Evolutionary conservation across 345 rosid genomes (phyloP).

Genomic region (Anacardium occidentale): DNA sequence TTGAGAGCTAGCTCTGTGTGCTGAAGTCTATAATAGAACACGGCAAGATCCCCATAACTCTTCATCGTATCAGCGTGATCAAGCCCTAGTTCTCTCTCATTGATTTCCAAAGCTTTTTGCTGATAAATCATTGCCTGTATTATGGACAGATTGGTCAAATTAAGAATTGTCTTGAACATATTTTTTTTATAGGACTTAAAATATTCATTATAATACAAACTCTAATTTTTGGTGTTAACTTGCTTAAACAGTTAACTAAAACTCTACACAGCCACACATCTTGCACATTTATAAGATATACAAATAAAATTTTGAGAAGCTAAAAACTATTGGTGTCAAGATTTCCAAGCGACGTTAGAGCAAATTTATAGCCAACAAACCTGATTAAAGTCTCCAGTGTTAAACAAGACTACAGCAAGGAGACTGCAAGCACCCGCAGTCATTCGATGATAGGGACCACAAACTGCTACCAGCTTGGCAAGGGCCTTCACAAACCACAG

Average conservation of each 20-base stretch:
- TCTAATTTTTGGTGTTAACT: neutral
- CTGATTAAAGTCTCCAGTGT: slow-evolving; percentile 99
- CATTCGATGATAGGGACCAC: slow-evolving; percentile 98
- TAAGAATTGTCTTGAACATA: slow-evolving; percentile 21
- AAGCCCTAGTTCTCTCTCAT: slow-evolving; percentile 97
- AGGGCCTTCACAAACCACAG: slow-evolving; percentile 63
- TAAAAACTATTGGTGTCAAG: slow-evolving; percentile 4
- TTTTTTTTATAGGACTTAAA: slow-evolving; percentile 7
- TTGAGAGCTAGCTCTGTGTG: slow-evolving; percentile 97
- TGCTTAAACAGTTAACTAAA: neutral
- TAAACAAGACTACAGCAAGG: slow-evolving; percentile 96
- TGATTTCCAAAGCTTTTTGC: slow-evolving; percentile 98
- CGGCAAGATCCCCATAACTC: slow-evolving; percentile 99
- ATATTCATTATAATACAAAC: slow-evolving; percentile 10
- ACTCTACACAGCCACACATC: neutral
- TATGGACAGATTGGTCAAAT: slow-evolving; percentile 25
- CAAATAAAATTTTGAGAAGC: slow-evolving; percentile 5
- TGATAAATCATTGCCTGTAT: slow-evolving; percentile 95
- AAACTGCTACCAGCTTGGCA: slow-evolving; percentile 93
- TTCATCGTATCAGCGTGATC: slow-evolving; percentile 99
- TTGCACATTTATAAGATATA: neutral
- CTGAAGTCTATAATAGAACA: slow-evolving; percentile 97
- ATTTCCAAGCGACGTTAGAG: slow-evolving; percentile 8
- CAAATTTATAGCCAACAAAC: slow-evolving; percentile 36
- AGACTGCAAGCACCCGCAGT: slow-evolving; percentile 99